Evolutionary conservation across 495 filamentous ascomycete genomes (phyloP).

Genomic region (Aspergillus leporis): DNA sequence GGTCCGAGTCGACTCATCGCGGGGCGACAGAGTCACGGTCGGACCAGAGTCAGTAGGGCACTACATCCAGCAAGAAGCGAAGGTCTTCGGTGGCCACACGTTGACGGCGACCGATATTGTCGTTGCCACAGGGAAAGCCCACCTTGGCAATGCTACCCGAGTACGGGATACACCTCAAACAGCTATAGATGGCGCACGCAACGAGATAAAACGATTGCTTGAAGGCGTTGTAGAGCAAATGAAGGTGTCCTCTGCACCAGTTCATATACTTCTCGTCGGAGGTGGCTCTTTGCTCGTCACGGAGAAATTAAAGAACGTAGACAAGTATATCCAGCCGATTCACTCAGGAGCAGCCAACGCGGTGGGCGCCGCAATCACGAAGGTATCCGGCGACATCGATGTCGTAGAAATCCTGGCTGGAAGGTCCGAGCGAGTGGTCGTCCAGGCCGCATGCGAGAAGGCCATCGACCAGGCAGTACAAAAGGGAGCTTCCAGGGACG

Average conservation of each 20-base stretch:
- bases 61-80: slow-evolving; percentile 46
- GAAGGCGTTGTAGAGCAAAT: slow-evolving; percentile 25
- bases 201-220: slow-evolving; percentile 21
- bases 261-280: slow-evolving; percentile 24
- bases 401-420: too few relatives aligned
- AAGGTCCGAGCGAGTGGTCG: too few relatives aligned
- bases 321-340: slow-evolving; percentile 22
- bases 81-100: slow-evolving; percentile 58
- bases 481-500: slow-evolving; percentile 31
- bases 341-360: too few relatives aligned
- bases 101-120: too few relatives aligned
- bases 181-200: slow-evolving; percentile 13
- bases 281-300: slow-evolving; percentile 28
- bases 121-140: too few relatives aligned
- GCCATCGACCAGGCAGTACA: slow-evolving; percentile 40
- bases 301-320: slow-evolving; percentile 19
- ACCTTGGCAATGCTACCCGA: too few relatives aligned
- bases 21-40: slow-evolving; percentile 36
- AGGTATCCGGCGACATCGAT: too few relatives aligned
- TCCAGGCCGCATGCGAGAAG: too few relatives aligned
- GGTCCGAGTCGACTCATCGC: slow-evolving; percentile 33
- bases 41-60: slow-evolving; percentile 60
- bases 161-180: slow-evolving; percentile 11
- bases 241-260: slow-evolving; percentile 24
- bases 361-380: too few relatives aligned